Conservation (phyloP, 768 basidiomycete species). For the Kwoniella sp. region DNA sequence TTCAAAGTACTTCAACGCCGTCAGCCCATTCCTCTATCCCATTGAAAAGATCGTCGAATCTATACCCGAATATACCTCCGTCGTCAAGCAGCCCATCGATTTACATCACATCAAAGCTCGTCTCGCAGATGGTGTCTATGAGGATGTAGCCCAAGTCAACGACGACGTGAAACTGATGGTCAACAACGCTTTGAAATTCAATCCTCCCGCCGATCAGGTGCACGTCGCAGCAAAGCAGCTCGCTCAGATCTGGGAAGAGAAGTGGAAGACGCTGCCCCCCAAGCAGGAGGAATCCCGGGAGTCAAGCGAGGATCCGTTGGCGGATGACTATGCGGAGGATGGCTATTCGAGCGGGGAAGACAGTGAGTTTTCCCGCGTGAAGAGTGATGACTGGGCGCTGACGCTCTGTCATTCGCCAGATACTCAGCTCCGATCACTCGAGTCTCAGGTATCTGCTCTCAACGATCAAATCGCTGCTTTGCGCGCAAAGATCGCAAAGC, state of each 20-base stretch:
- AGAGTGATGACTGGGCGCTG: not conserved
- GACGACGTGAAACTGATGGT: conserved; percentile 93
- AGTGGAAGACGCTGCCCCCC: conserved; percentile 73
- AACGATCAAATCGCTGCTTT: conserved; percentile 27
- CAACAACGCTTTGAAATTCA: conserved; percentile 86
- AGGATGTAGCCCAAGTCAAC: conserved; percentile 72
- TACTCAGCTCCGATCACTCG: conserved; percentile 7
- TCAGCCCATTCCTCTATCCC: conserved; percentile 85
- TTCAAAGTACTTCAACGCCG: conserved; percentile 69
- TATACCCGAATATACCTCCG: conserved; percentile 76
- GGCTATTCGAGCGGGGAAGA: conserved; percentile 61
- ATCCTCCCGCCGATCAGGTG: conserved; percentile 80
- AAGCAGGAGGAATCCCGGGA: conserved; percentile 51
- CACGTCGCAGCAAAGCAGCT: conserved; percentile 79
- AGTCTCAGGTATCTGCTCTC: conserved; percentile 10
- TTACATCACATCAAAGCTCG: conserved; percentile 80
- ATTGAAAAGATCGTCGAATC: conserved; percentile 67
- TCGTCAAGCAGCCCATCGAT: conserved; percentile 96
- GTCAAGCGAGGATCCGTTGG: conserved; percentile 55
- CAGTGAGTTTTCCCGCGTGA: conserved; percentile 57
- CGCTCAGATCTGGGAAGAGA: conserved; percentile 84
- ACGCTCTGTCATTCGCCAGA: not conserved
- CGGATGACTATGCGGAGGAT: conserved; percentile 63
- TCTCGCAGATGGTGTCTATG: conserved; percentile 71
- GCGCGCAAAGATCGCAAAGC: conserved; percentile 25